Base-by-base conservation (phyloP, 2,329 filamentous ascomycete genomes). In the Colletotrichum karsti region DNA sequence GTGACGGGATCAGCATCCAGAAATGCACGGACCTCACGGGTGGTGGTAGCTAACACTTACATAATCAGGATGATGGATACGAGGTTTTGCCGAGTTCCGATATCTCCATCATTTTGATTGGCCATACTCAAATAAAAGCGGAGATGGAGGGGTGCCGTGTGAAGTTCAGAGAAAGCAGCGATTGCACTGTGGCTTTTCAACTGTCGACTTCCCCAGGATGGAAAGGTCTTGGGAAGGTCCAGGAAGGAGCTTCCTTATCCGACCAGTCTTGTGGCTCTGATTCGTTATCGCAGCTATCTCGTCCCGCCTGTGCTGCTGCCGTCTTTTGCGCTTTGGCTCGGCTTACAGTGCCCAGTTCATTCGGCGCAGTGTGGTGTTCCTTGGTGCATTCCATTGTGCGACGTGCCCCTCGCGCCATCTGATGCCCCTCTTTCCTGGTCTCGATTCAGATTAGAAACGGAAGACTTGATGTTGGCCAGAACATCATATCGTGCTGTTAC, bases 231-330 rank as follows among this genome's bases (percentile, higher is more conserved):
- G 18, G 42, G 35, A 33, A 22, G 28, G 35, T 51, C 58, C 39
- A 46, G 50, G 58, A 58, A 64, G n/a, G 35, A 67, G 65, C 60
- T 65, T 64, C 65, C 65, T 64, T 28, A 64, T 68, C 61, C 24
- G 60, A 58, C 46, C 22, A 20, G 22, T 13, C 22, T 33, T 7
- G 53, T 26, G 15, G 37, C 53, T 53, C 28, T 68, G 53, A 68
- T 68, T 68, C 53, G 65, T 18, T 33, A 10, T 58, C 30, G 22
- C 46, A 46, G 60, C 53, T 59, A 48, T 35, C 60, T 15, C 20
- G 60, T 64, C 64, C 64, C 60, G 60, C 64, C 30, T 12, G 3
- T 58, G 24, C n/a, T n/a, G 13, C 10, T 33, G 30, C 30, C 30
- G 7, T 5, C 13, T 9, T 22, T 6, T 46, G 53, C 60, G 61